Conservation (phyloP, 2,329 filamentous ascomycete genomes). For the Aspergillus flavus region DNA sequence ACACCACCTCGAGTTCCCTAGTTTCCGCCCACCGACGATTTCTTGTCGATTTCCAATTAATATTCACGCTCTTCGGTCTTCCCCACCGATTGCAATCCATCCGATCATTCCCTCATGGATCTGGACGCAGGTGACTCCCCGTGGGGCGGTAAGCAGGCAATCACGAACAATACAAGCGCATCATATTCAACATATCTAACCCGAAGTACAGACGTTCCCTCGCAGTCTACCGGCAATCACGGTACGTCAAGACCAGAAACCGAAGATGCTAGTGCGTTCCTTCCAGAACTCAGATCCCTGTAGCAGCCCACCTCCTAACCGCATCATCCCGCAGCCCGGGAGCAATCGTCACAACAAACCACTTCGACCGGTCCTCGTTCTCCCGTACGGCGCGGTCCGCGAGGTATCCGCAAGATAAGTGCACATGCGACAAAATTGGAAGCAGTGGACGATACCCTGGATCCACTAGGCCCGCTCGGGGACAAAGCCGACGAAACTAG, state of each 20-base stretch:
- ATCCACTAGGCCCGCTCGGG: conserved; percentile 64
- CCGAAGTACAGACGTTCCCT: conserved; percentile 47
- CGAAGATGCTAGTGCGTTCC: conserved; percentile 35
- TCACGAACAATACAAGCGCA: conserved; percentile 27
- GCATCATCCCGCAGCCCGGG: conserved; percentile 26
- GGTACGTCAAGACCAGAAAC: conserved; percentile 28
- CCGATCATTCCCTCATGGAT: conserved; percentile 36
- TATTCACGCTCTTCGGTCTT: not conserved
- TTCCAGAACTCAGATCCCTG: conserved; percentile 10
- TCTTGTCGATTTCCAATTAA: not conserved
- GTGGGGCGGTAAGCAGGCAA: conserved; percentile 50
- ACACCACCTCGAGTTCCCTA: not conserved
- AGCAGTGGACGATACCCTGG: conserved; percentile 63
- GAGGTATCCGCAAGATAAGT: conserved; percentile 59
- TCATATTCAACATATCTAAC: conserved; percentile 28
- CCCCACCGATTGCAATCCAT: conserved; percentile 6
- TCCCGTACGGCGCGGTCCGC: conserved; percentile 52
- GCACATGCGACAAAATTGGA: conserved; percentile 64
- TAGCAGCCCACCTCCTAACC: conserved; percentile 23
- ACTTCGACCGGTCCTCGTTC: conserved; percentile 49
- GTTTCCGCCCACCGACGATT: not conserved
- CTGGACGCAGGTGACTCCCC: conserved; percentile 50
- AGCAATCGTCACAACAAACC: conserved; percentile 37
- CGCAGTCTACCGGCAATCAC: conserved; percentile 39
- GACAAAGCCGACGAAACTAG: conserved; percentile 43